phyloP scores from a whole-genome alignment of 768 basidiomycete genomes.

The Suillus hirtellus region DNA sequence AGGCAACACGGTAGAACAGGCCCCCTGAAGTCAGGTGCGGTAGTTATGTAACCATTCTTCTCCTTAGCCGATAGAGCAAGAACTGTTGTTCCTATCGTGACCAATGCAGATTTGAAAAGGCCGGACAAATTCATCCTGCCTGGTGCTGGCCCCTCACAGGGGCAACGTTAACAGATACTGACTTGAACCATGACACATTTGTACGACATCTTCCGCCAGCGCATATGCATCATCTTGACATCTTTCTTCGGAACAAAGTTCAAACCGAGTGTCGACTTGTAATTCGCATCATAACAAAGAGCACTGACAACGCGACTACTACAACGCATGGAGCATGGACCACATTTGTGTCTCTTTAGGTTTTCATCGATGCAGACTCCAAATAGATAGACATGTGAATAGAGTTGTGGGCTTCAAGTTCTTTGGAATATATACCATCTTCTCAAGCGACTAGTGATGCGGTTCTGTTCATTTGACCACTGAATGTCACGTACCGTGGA shows the following conservation, averaged over 20 bases:
- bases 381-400: background rate
- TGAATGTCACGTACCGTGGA: background rate
- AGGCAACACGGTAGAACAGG: no score
- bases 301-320: background rate
- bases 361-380: background rate
- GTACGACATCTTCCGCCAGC: background rate
- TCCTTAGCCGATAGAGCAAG: background rate
- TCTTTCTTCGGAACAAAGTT: background rate
- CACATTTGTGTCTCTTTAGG: background rate
- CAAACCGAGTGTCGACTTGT: background rate
- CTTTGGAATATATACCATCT: background rate
- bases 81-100: background rate
- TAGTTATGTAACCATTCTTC: conserved; percentile 2
- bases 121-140: background rate
- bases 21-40: conserved; percentile 18
- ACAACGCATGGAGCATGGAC: background rate
- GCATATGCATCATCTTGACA: background rate
- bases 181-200: background rate
- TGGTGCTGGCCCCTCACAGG: no score
- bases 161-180: no score
- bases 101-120: background rate
- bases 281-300: background rate
- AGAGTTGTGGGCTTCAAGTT: background rate
- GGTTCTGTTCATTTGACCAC: background rate
- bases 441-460: conserved; percentile 1